phyloP scores from a whole-genome alignment of 352 stramenopile species.

The Phytophthora vignae region DNA sequence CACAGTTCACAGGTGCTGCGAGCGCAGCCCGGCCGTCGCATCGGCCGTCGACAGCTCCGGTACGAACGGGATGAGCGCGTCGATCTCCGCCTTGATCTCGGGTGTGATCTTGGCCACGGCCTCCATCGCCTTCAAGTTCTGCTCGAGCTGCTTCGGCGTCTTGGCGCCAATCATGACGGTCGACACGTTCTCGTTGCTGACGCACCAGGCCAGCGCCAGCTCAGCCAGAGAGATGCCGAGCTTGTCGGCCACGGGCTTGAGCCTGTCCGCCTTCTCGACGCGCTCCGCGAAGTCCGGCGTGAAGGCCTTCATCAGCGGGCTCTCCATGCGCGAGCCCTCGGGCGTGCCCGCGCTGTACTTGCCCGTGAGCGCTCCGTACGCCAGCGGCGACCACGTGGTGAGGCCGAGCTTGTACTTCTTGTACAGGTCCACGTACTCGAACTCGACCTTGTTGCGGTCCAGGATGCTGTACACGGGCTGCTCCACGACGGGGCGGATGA shows the following conservation, averaged over 20 bases:
- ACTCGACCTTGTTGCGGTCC: slow-evolving; percentile 58
- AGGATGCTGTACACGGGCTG: slow-evolving; percentile 73
- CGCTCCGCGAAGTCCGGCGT: slow-evolving; percentile 18
- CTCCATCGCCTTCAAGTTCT: slow-evolving; percentile 63
- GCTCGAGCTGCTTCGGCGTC: slow-evolving; percentile 55
- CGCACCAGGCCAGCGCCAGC: slow-evolving; percentile 67
- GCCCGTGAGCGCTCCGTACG: slow-evolving; percentile 62
- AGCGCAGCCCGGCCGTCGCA: neutral
- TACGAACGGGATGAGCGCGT: slow-evolving; percentile 38
- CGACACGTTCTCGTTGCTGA: slow-evolving; percentile 62
- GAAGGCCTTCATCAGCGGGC: slow-evolving; percentile 6
- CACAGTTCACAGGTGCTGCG: slow-evolving; percentile 9
- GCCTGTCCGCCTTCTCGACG: slow-evolving; percentile 36
- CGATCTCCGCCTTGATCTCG: slow-evolving; percentile 58
- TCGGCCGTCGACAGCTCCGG: neutral
- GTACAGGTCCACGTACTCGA: slow-evolving; percentile 63
- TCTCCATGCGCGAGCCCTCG: slow-evolving; percentile 42
- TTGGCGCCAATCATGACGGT: slow-evolving; percentile 69
- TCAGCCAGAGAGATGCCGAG: slow-evolving; percentile 35
- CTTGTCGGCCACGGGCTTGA: slow-evolving; percentile 39
- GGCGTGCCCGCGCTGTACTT: slow-evolving; percentile 63
- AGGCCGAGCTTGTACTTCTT: slow-evolving; percentile 43
- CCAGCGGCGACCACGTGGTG: slow-evolving; percentile 37
- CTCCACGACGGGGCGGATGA: slow-evolving; percentile 47
- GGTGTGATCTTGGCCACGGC: slow-evolving; percentile 56